Evolutionary conservation across 768 basidiomycete genomes (phyloP), one percentile per base, ranked within the genome.

Genomic region (Lactarius sp.): DNA sequence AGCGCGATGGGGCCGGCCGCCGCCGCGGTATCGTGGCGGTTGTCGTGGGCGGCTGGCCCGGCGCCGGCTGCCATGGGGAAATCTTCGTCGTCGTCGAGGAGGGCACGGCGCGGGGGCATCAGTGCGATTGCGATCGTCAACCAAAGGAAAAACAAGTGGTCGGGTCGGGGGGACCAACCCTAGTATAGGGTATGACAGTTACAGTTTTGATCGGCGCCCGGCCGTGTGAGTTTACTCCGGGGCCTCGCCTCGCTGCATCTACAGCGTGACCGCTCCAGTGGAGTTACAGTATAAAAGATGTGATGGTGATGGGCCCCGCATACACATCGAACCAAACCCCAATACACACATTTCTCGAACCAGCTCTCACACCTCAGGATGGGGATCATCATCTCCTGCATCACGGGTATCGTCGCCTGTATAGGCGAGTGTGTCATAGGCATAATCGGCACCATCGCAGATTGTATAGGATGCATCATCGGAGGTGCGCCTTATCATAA

Each of bases 401-500:
- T 68, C 37, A 8, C 22, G n/a, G 61, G 61, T 16, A 57, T 46
- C 13, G 74, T 81, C 62, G 69, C 67, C 58, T 81, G 81, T 62
- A 77, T 81, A 39, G 80, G 77, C 6, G 80, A 73, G 18, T 69
- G 71, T 12, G 70, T 82, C 51, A 77, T 80, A 72, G 68, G 70
- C 16, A 70, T 80, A 52, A 68, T 81, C 6, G 69, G 66, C 14
- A 58, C 69, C 22, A 76, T 83, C 42, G 78, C 76, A 12, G 77
- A 75, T 4, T 80, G 78, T 55, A 42, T 82, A 31, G 79, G 80
- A 69, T 80, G 80, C 59, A 77, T 83, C 20, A 72, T 83, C 49
- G 77, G 70, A 49, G 75, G 81, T 80, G 60, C 53, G 56, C 37
- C 18, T 18, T 10, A 8, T 34, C 13, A 41, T 34, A 2, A 22